Base-by-base conservation (phyloP, 129 eudicot genomes). In the Rutidosis leptorrhynchoides region DNA sequence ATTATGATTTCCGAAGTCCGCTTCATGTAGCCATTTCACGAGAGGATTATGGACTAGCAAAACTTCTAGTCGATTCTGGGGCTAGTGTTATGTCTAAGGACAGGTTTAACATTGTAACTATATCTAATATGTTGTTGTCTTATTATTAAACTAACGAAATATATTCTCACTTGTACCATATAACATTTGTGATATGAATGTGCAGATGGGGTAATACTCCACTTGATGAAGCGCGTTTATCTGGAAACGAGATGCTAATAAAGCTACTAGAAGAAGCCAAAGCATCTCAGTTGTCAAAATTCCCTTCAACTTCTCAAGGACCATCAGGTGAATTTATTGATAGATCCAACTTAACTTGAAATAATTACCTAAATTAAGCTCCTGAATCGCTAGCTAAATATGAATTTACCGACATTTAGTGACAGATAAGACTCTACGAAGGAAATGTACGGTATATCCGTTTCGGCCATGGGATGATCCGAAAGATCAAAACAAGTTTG, bases 151-250 rank as follows among this genome's bases (percentile, higher is more conserved):
- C 16, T n/a, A 10, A 2, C 45, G 4, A 2, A 37, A 37, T 37
- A 14, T 10, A 8, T 35, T 35, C 42, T 14, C 42, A 8, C 42
- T 35, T 35, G 42, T 35, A 35, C 42, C 42, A 10, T 35, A 19
- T 23, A 57, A 45, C 11, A 55, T 54, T 30, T 48, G 58, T 64
- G 51, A 20, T 54, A 2, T 21, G 21, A 17, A 62, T 60, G 35
- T 74, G 80, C 86, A 94, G 99, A 81, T 89, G 93, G 93, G 99
- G 95, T 61, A 89, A 94, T 72, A 89, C 95, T 32, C 95, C 99
- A 29, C 59, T 94, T 27, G 90, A 84, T 64, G 99, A 94, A 80
- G 95, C 86, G 16, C 51, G 73, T 54, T 71, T 74, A 51, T 76
- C 83, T 53, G 95, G 99, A 74, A 84, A 82, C 79, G 82, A 82